These are phyloP conservation scores for Cordyceps javanica DNA, from an alignment of 2,329 filamentous ascomycete genomes.

Conservation along the genomic window DNA sequence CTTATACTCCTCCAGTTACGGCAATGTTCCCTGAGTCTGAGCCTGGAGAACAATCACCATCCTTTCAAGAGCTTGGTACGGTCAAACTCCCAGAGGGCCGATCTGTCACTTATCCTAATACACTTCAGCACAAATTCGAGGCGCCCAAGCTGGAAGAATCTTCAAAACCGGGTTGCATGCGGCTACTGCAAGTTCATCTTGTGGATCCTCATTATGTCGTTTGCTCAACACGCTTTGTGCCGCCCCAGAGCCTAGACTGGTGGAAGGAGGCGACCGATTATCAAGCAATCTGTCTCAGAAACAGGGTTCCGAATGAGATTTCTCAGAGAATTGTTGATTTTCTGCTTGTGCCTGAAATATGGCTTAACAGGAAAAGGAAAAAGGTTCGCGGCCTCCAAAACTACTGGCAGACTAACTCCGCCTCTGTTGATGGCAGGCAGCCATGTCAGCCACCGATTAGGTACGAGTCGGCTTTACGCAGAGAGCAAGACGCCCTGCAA, in stretches of 20 bases:
- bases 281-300: neutral
- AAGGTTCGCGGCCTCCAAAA: neutral
- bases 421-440: neutral
- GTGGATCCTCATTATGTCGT: constrained; percentile 4
- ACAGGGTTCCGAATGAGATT: neutral
- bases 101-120: neutral
- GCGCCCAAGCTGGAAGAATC: neutral
- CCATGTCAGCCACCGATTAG: neutral
- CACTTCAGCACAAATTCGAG: constrained; percentile 5
- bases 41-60: neutral
- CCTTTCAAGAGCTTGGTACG: neutral
- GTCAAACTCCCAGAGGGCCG: neutral
- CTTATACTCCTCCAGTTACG: neutral
- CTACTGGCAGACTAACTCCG: neutral
- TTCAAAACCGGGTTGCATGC: neutral
- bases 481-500: neutral
- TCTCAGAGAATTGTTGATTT: neutral
- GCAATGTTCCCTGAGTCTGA: neutral
- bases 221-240: neutral
- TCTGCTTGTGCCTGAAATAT: neutral
- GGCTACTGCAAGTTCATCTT: neutral
- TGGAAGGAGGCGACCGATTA: neutral
- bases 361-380: neutral
- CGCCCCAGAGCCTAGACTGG: neutral
- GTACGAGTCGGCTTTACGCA: neutral